These are phyloP conservation scores for Vigna trinervia DNA, from an alignment of 306 rosid species.

Conservation along the genomic window DNA sequence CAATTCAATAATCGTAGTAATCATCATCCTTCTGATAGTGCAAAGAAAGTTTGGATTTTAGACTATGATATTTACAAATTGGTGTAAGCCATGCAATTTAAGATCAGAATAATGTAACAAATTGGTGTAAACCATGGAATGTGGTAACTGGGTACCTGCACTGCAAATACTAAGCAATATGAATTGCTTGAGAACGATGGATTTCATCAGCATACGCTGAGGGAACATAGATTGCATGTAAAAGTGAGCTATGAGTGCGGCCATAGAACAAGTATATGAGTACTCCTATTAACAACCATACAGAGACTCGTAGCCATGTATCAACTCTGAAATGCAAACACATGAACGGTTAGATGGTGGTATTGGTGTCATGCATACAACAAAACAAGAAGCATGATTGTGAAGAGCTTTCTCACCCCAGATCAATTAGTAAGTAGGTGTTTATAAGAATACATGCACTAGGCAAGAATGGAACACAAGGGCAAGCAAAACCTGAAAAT, in stretches of 20 bases:
- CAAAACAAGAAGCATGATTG: constrained; percentile 18
- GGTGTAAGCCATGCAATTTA: constrained; percentile 25
- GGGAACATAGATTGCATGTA: constrained; percentile 68
- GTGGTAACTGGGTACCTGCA: constrained; percentile 11
- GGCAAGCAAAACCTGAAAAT: constrained; percentile 72
- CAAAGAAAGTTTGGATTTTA: background rate
- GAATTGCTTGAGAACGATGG: constrained; percentile 46
- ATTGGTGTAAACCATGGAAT: constrained; percentile 9
- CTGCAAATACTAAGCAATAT: constrained; percentile 44
- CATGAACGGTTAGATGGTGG: constrained; percentile 14
- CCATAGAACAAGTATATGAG: constrained; percentile 63
- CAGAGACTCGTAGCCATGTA: constrained; percentile 68
- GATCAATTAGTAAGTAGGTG: constrained; percentile 69
- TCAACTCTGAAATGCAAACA: constrained; percentile 53
- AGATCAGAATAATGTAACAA: constrained; percentile 16
- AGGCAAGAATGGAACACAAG: constrained; percentile 75
- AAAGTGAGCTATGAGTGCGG: constrained; percentile 67
- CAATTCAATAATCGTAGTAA: background rate
- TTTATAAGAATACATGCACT: constrained; percentile 74
- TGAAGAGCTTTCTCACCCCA: constrained; percentile 61
- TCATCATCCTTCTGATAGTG: constrained; percentile 2
- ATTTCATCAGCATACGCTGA: constrained; percentile 57
- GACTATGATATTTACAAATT: constrained; percentile 35
- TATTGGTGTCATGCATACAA: background rate
- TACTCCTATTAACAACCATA: constrained; percentile 65